Base-by-base conservation (phyloP, 306 rosid genomes). In the Cicer pinnatifidum region DNA sequence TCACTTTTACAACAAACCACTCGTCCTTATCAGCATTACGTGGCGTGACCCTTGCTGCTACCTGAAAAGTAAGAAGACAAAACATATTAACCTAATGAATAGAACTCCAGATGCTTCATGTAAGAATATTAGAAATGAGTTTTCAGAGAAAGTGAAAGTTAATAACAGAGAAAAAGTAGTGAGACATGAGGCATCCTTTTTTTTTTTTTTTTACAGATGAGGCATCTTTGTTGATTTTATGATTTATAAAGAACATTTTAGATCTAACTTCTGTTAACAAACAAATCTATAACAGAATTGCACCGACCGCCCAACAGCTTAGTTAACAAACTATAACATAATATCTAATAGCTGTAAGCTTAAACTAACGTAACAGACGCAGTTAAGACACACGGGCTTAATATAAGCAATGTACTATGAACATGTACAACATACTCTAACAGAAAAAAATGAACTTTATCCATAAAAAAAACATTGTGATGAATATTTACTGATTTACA, bases 1-100 rank as follows among this genome's bases (percentile, higher is more conserved):
- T 86, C 84, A 95, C 97, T 88, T 95, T 95, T 5, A 95, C 97
- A 62, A 95, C 90, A 80, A 95, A 78, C 97, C 97, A 95, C 84
- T 95, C 99, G 4, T 91, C 96, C 86, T 90, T 90, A 23, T 91
- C 99, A 76, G 91, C 89, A 81, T 90, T 95, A 62, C 88, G 88
- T 69, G 88, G 84, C 12, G 88, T 90, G 78, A 95, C 99, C 85
- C 92, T 90, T 11, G 97, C 99, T 65, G 99, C 97, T 57, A 95
- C 99, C 99, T 95, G 81, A 62, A 53, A 64, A 76, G 47, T 88
- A 69, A 53, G 41, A 72, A 65, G 51, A 67, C 40, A 75, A 51
- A 77, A 50, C 67, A 86, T 8, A 81, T 76, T 75, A 50, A 75
- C 46, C 73, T 40, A 78, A 77, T 58, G 43, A 64, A 78, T 64